phyloP scores from a whole-genome alignment of 768 basidiomycete genomes.

The Naganishia randhawae region DNA sequence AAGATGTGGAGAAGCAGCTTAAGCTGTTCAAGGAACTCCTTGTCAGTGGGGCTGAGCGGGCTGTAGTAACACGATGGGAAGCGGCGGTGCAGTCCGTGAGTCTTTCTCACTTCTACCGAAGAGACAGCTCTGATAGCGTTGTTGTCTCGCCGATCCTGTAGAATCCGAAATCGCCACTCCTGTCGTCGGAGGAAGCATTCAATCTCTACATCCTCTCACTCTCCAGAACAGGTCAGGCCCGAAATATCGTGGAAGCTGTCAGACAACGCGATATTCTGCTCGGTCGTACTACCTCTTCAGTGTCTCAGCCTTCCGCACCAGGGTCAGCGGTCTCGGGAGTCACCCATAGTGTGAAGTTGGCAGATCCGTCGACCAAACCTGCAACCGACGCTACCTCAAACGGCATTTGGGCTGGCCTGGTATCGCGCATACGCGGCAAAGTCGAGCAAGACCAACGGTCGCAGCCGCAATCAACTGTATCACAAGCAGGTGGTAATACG shows the following conservation, averaged over 20 bases:
- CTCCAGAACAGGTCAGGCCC: constrained; percentile 19
- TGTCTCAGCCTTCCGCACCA: neutral
- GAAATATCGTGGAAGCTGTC: constrained; percentile 27
- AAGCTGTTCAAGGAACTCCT: constrained; percentile 39
- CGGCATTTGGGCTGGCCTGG: neutral
- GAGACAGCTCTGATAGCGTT: constrained; percentile 32
- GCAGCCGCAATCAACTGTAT: constrained; percentile 12
- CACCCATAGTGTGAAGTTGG: neutral
- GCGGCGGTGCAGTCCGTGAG: constrained; percentile 10
- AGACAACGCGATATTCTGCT: constrained; percentile 17
- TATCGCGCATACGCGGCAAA: constrained; percentile 10
- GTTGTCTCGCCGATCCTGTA: constrained; percentile 33
- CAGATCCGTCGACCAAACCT: neutral
- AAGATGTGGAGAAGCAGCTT: constrained; percentile 35
- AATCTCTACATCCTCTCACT: constrained; percentile 28
- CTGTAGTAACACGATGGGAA: constrained; percentile 30
- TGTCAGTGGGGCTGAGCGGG: constrained; percentile 40
- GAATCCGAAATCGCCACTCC: constrained; percentile 41
- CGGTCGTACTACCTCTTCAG: neutral
- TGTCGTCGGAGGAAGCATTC: constrained; percentile 29
- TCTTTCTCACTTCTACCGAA: neutral
- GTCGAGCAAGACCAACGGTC: constrained; percentile 8
- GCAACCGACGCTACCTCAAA: neutral
- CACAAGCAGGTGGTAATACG: constrained; percentile 2
- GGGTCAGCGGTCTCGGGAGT: neutral